Evolutionary conservation across 2,329 filamentous ascomycete species (phyloP), one percentile per base, ranked within the genome.

Genomic region (Alternaria sp.): DNA sequence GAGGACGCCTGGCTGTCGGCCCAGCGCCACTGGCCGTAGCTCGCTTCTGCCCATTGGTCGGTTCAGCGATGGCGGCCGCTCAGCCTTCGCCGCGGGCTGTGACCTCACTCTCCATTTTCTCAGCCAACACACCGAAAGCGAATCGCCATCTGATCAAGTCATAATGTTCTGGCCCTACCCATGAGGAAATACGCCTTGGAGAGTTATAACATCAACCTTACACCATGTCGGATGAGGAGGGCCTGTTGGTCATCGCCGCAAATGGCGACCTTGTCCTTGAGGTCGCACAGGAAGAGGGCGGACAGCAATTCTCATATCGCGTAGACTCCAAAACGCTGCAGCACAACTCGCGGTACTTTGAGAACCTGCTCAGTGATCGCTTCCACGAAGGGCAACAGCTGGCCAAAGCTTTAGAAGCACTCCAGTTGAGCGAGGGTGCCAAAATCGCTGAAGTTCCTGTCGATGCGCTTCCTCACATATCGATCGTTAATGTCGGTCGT

Each of bases 331-430:
- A 80, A 12, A 79, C 79, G 0, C 81, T 93, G 34, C 86, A 83
- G 75, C 81, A 81, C 62, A 83, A 86, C 62, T 93, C 90, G 5
- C 86, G 85, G 57, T 93, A 92, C 76, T 93, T 93, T 74, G 83
- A 83, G 56, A 87, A 87, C 57, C 83, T 93, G 16, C 82, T 93
- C 3, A 85, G 86, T 9, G 86, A 89, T 62, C 82, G 86, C 56
- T 91, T 92, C 73, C 81, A 84, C 54, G 89, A 93, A 79, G 86
- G 86, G 7, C 82, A 82, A 48, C 75, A 82, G 36, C 81, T 93
- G 41, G 77, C 82, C 11, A 80, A 81, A 3, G 79, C 81, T 6
- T 83, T 90, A 43, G 80, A 79, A 5, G 75, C 78, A 4, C 81
- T 93, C 16, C 77, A 79, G 3, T 69, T 83, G n/a, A 56, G 61